Evolutionary conservation across 495 filamentous ascomycete species (phyloP).

Genomic region (Xylaria venustula): DNA sequence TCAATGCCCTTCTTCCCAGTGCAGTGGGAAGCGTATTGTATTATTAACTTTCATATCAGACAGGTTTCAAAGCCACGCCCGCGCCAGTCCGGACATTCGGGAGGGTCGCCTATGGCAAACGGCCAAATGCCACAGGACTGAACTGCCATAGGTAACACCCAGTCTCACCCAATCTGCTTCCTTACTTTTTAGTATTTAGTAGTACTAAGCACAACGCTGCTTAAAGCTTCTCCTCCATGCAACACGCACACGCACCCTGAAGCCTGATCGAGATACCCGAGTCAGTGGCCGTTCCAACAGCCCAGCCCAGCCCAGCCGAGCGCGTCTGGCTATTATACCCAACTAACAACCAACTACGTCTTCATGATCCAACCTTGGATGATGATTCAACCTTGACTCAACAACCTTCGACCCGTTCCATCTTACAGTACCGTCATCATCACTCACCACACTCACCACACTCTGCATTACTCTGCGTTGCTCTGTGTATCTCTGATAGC

Average conservation of each 20-base stretch:
- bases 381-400: neutral
- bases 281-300: conserved; percentile 5
- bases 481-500: too few relatives aligned
- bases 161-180: neutral
- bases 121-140: conserved; percentile 9
- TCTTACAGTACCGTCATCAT: neutral
- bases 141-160: neutral
- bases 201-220: too few relatives aligned
- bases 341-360: conserved; percentile 6
- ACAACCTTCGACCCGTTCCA: neutral
- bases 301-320: neutral
- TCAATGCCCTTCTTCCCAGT: too few relatives aligned
- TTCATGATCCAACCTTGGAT: conserved; percentile 1
- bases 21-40: conserved; percentile 10
- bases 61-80: conserved; percentile 18
- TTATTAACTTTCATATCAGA: conserved; percentile 13
- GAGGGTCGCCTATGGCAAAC: conserved; percentile 14
- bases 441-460: neutral
- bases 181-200: too few relatives aligned
- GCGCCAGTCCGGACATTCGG: neutral
- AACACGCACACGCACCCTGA: neutral
- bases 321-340: too few relatives aligned
- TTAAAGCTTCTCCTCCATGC: conserved; percentile 1
- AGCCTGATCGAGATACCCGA: neutral
- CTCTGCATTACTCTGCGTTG: too few relatives aligned